A percentile compares a stretch with the other conserved stretches of the same genome.
phyloP scores from a whole-genome alignment of 176 grass and related monocot genomes.

The Chloris gayana region DNA sequence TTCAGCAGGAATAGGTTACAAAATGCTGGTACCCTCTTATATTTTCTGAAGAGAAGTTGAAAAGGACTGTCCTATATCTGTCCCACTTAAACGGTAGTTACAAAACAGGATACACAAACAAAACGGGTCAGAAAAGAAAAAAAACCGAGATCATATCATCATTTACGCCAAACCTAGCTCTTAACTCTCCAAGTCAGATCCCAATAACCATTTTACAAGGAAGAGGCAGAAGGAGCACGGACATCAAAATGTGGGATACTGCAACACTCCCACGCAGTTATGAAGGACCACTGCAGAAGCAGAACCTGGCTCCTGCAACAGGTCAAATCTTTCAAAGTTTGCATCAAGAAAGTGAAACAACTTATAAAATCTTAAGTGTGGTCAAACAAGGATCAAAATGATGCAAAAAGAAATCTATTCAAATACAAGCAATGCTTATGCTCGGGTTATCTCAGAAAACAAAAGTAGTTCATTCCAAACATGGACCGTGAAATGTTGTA shows the following conservation, averaged over 20 bases:
- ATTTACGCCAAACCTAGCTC: neutral
- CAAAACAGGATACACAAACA: neutral
- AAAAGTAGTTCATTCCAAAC: neutral
- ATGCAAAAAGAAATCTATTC: neutral
- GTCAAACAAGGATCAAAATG: neutral
- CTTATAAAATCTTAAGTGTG: neutral
- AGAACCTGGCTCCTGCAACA: slow-evolving; percentile 16
- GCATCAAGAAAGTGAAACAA: neutral
- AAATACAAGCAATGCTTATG: neutral
- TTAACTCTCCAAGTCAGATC: neutral
- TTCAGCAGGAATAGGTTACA: neutral
- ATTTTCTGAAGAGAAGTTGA: neutral
- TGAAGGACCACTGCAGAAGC: neutral
- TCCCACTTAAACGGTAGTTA: neutral
- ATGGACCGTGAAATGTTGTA: neutral
- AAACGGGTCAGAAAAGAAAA: neutral
- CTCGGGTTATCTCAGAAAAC: neutral
- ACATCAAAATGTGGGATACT: neutral
- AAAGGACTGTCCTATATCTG: neutral
- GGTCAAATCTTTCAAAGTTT: neutral
- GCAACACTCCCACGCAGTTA: neutral
- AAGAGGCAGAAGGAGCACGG: neutral
- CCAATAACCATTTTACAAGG: slow-evolving; percentile 5
- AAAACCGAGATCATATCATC: neutral
- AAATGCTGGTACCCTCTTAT: neutral